Base-by-base conservation (phyloP, 441 rosid genomes). In the Erysimum cheiri region DNA sequence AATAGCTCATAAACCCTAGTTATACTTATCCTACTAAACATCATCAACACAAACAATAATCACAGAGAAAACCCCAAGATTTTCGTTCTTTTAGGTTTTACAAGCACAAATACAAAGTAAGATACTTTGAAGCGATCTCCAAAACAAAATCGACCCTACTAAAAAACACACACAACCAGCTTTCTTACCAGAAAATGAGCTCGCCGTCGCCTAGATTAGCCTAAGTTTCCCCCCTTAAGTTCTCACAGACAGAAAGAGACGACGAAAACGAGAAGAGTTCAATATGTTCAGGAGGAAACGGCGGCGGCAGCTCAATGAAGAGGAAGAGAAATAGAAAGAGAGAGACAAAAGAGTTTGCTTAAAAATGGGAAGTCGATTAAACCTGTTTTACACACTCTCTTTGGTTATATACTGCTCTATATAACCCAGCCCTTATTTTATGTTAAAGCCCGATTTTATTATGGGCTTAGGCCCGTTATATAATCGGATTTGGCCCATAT, bases 261-360 rank as follows among this genome's bases (percentile, higher is more conserved):
- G 52, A 50, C 60, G 44, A 64, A 9, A 47, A 64, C 65, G 5
- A 59, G 71, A 66, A 35, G 22, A 67, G 72, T 67, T 67, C 57
- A 67, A 67, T 32, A 33, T 15, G 55, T 60, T 60, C 68, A 37
- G 62, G 68, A 73, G 62, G 77, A 73, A 60, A 60, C 77, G 77
- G 77, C 77, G 77, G 77, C 72, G 77, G 73, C 58, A 54, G 70
- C 78, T 41, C 70, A 69, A 69, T 0, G 65, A 55, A 46, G 66
- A 69, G 37, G 69, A 44, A 61, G 46, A 46, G 62, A 67, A 33
- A 48, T 4, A 32, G 60, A 41, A 5, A 53, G 26, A 46, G 29
- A 49, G 33, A 70, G n/a, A 10, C 11, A 31, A 61, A 31, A 14
- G 36, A 44, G 37, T 54, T 31, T 28, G 52, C 73, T 61, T 43